Percentiles rank a stretch among this genome's conserved stretches.
Conservation (phyloP, 345 rosid genomes). For the Carallia pectinifolia region DNA sequence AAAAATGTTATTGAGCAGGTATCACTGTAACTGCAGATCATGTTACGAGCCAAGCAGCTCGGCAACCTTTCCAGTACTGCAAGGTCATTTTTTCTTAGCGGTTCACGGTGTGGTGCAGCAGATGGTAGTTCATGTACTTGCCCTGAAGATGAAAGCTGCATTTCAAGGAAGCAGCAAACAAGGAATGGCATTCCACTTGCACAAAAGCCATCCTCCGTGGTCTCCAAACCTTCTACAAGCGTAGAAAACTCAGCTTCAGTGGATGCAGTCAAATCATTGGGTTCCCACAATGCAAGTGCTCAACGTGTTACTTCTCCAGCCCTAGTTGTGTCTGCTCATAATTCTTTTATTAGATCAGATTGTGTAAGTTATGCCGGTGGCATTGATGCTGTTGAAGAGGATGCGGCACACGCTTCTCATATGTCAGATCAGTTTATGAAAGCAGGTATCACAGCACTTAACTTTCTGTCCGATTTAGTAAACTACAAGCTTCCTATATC, state of each 20-base stretch:
- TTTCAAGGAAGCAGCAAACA: constrained; percentile 53
- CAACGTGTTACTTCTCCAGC: constrained; percentile 31
- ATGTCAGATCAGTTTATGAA: constrained; percentile 65
- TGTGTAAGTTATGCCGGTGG: constrained; percentile 51
- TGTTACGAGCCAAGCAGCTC: constrained; percentile 75
- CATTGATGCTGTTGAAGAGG: constrained; percentile 35
- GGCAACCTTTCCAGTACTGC: constrained; percentile 70
- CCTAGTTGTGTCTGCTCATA: constrained; percentile 39
- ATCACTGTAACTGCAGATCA: constrained; percentile 36
- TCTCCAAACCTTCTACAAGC: constrained; percentile 12
- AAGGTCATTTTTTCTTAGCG: constrained; percentile 60
- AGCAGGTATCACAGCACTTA: constrained; percentile 68
- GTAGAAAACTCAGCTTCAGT: constrained; percentile 19
- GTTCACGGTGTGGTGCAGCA: constrained; percentile 55
- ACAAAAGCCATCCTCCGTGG: constrained; percentile 40
- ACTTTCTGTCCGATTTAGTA: constrained; percentile 60
- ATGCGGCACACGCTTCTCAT: constrained; percentile 39
- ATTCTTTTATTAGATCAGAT: constrained; percentile 40
- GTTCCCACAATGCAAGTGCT: constrained; percentile 36
- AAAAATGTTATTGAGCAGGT: constrained; percentile 9
- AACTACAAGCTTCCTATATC: constrained; percentile 58
- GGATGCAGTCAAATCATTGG: constrained; percentile 39
- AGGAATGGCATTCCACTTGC: constrained; percentile 40
- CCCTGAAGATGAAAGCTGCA: constrained; percentile 72
- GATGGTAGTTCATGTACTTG: constrained; percentile 74